Conservation (phyloP, 768 basidiomycete genomes). For the Crucibulum laeve region DNA sequence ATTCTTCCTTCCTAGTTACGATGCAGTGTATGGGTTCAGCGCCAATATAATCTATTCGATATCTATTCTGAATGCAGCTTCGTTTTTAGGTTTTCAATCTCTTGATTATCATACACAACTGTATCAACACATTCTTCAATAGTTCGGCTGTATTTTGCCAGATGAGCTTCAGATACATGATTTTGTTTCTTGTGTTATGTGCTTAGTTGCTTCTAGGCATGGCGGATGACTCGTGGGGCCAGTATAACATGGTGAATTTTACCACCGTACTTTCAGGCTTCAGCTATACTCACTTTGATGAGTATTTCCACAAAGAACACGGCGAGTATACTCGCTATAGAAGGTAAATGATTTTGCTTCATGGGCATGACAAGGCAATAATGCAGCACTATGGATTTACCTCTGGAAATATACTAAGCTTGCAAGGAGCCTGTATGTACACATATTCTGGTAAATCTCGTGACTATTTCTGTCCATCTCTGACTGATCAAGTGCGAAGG, state of each 20-base stretch:
- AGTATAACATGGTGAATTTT: conserved; percentile 11
- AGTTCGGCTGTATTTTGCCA: conserved; percentile 1
- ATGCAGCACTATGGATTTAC: conserved; percentile 11
- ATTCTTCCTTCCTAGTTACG: conserved; percentile 13
- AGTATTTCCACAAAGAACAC: conserved; percentile 13
- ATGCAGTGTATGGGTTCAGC: conserved; percentile 11
- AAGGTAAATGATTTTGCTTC: background rate
- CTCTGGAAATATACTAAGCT: conserved; percentile 10
- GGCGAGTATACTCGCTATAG: conserved; percentile 9
- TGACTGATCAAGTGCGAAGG: conserved; percentile 2
- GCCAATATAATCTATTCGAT: conserved; percentile 15
- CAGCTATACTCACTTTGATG: conserved; percentile 8
- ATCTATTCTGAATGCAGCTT: conserved; percentile 13
- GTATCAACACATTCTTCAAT: conserved; percentile 5
- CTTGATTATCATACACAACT: background rate
- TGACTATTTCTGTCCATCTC: background rate
- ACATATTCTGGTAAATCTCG: conserved; percentile 6
- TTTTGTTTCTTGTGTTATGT: conserved; percentile 6
- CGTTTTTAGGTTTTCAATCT: conserved; percentile 10
- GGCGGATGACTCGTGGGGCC: conserved; percentile 13
- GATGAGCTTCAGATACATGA: conserved; percentile 1
- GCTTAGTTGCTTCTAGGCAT: conserved; percentile 1
- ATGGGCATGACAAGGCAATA: background rate
- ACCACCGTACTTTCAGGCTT: conserved; percentile 6
- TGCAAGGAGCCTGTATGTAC: conserved; percentile 13